Evolutionary conservation across 768 basidiomycete genomes (phyloP).

Genomic region (Strobilomyces echinocephalus): DNA sequence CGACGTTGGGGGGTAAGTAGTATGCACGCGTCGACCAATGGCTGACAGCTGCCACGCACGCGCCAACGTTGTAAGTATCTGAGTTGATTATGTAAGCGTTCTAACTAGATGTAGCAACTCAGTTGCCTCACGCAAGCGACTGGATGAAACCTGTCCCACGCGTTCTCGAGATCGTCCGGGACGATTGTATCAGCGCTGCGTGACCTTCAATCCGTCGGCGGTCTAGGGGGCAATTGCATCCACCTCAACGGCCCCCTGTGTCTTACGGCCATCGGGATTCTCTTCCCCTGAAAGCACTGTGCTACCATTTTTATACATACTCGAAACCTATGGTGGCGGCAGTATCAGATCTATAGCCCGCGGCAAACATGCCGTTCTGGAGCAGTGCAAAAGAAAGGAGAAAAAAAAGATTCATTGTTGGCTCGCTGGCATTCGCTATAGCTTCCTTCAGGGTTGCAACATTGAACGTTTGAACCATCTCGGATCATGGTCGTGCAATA

Average conservation of each 20-base stretch:
- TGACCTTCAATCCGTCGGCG: not conserved
- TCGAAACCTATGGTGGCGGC: not conserved
- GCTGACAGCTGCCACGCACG: slow-evolving; percentile 7
- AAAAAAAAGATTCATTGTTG: not conserved
- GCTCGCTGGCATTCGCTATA: not conserved
- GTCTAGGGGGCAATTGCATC: not conserved
- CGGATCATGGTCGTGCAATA: slow-evolving; percentile 11
- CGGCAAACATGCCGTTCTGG: no score
- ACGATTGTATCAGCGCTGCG: not conserved
- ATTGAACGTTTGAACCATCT: not conserved
- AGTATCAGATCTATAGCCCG: not conserved
- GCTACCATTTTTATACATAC: not conserved
- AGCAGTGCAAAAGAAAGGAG: not conserved
- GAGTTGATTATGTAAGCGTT: slow-evolving; percentile 9
- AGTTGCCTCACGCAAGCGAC: slow-evolving; percentile 4
- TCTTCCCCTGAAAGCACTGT: not conserved
- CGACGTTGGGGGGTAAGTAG: not conserved
- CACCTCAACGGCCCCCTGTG: not conserved
- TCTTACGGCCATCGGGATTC: not conserved
- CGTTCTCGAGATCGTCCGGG: not conserved
- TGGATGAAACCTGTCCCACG: slow-evolving; percentile 7
- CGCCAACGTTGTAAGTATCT: not conserved
- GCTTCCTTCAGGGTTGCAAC: not conserved
- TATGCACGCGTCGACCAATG: not conserved
- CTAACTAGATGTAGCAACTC: slow-evolving; percentile 1